A percentile compares a stretch with the other conserved stretches of the same genome.
phyloP scores from a whole-genome alignment of 2,329 filamentous ascomycete genomes.

The Cadophora gregata region DNA sequence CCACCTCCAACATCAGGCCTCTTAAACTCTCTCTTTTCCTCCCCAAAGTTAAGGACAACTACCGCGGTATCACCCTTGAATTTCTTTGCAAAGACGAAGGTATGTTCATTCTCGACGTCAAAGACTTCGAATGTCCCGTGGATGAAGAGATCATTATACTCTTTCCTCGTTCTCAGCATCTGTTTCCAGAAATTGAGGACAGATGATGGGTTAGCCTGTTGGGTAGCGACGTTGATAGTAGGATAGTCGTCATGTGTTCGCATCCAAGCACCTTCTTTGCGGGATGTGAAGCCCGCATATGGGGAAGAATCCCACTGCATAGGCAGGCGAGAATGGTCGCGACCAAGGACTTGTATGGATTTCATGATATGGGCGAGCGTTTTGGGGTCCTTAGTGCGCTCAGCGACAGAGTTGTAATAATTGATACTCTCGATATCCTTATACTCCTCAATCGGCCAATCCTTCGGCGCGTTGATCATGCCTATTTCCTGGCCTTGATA shows the following conservation, averaged over 20 bases:
- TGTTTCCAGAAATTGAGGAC: slow-evolving; percentile 43
- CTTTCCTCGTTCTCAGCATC: slow-evolving; percentile 39
- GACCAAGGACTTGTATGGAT: slow-evolving; percentile 50
- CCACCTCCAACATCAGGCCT: slow-evolving; percentile 30
- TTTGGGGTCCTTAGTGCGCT: slow-evolving; percentile 44
- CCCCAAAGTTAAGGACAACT: slow-evolving; percentile 55
- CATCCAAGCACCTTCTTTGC: slow-evolving; percentile 63
- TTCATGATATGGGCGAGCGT: slow-evolving; percentile 54
- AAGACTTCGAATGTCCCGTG: slow-evolving; percentile 63
- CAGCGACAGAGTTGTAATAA: slow-evolving; percentile 54
- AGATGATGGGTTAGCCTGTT: slow-evolving; percentile 44
- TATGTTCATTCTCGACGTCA: slow-evolving; percentile 53
- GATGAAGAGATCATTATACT: slow-evolving; percentile 66
- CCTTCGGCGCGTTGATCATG: slow-evolving; percentile 61
- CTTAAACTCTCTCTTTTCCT: slow-evolving; percentile 41
- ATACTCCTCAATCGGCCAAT: slow-evolving; percentile 57
- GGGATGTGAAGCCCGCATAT: slow-evolving; percentile 67
- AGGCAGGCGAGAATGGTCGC: slow-evolving; percentile 71
- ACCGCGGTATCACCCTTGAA: slow-evolving; percentile 44
- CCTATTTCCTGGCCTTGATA: slow-evolving; percentile 67
- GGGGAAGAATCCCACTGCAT: slow-evolving; percentile 66
- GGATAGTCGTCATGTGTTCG: slow-evolving; percentile 59
- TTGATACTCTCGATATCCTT: slow-evolving; percentile 57
- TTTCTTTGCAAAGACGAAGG: slow-evolving; percentile 54
- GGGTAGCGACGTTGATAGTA: slow-evolving; percentile 62